Conservation (phyloP, 2,329 filamentous ascomycete genomes). For the Ceratocystis papillata region DNA sequence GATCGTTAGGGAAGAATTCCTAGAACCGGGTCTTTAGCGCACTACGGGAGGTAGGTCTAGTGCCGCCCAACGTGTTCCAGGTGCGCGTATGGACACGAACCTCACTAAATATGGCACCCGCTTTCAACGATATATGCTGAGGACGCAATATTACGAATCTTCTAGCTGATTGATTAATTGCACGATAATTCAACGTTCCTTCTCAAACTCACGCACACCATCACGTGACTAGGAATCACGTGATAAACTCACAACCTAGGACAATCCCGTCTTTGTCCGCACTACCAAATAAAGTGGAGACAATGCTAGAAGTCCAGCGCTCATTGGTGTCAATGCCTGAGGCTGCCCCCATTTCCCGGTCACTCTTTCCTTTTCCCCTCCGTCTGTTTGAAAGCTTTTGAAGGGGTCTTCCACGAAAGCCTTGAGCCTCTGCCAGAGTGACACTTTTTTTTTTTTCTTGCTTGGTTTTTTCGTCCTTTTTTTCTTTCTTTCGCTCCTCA, state of each 20-base stretch:
- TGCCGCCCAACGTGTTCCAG: no score
- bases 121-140: no score
- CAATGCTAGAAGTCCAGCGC: not conserved
- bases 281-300: slow-evolving; percentile 13
- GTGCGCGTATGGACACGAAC: no score
- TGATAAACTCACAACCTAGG: not conserved
- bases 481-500: slow-evolving; percentile 7
- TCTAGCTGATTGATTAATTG: no score
- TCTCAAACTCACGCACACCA: no score
- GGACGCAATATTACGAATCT: no score
- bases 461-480: not conserved
- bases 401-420: not conserved
- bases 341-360: slow-evolving; percentile 2
- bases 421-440: not conserved
- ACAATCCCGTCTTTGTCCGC: slow-evolving; percentile 22
- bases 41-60: no score
- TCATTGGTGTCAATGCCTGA: slow-evolving; percentile 18
- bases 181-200: no score
- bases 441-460: slow-evolving; percentile 4
- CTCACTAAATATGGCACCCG: no score
- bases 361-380: not conserved
- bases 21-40: no score
- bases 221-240: not conserved
- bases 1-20: no score
- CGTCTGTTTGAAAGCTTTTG: slow-evolving; percentile 4